Percentiles rank a stretch among this genome's conserved stretches.
Conservation (phyloP, 257 asterid species). For the Prunella vulgaris region DNA sequence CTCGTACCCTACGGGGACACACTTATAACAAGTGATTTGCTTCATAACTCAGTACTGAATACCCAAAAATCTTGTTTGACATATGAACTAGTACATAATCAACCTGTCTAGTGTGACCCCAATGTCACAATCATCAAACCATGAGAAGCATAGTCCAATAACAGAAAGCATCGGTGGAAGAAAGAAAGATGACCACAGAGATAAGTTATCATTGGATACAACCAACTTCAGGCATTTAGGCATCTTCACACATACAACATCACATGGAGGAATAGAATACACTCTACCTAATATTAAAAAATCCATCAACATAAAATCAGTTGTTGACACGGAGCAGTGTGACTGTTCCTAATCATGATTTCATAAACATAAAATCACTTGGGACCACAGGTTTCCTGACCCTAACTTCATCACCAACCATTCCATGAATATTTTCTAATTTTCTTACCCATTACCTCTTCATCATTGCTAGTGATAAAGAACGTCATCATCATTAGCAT, state of each 20-base stretch:
- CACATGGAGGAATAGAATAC: neutral
- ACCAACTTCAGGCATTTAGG: neutral
- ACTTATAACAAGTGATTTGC: neutral
- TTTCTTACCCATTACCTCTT: neutral
- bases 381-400: neutral
- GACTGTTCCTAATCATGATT: neutral
- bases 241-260: neutral
- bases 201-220: neutral
- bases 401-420: neutral
- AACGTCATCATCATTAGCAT: no score
- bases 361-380: neutral
- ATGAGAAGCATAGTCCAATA: neutral
- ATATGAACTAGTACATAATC: neutral
- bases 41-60: neutral
- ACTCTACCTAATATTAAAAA: neutral
- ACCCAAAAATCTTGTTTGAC: neutral
- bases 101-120: slow-evolving; percentile 1
- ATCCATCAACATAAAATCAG: neutral
- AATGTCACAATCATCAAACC: slow-evolving; percentile 4
- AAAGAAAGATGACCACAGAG: neutral
- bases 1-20: neutral
- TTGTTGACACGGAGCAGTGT: no score
- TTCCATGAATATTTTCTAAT: neutral
- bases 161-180: neutral
- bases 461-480: neutral